A percentile compares a stretch with the other conserved stretches of the same genome.
These are phyloP conservation scores for Starmera caribaea DNA, from an alignment of 805 yeast species.

Conservation along the genomic window DNA sequence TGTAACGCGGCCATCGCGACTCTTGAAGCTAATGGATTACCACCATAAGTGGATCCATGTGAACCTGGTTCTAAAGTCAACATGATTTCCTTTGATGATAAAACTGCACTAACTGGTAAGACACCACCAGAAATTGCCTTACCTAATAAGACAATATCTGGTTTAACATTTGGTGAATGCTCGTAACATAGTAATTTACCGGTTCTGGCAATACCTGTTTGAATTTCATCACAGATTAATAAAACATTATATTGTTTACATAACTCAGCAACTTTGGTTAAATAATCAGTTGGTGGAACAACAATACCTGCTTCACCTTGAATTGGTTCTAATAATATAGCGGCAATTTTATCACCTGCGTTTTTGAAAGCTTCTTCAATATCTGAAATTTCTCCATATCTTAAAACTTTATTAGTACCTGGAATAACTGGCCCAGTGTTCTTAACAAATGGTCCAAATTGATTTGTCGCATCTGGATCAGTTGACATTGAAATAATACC, in stretches of 20 bases:
- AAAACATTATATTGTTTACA: slow-evolving; percentile 80
- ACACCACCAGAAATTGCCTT: slow-evolving; percentile 96
- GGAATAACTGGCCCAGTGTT: slow-evolving; percentile 84
- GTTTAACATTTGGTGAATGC: slow-evolving; percentile 70
- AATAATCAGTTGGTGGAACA: slow-evolving; percentile 80
- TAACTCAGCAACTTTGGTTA: slow-evolving; percentile 58
- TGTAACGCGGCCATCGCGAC: slow-evolving; percentile 91
- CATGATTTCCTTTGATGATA: slow-evolving; percentile 88
- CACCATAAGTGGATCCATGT: slow-evolving; percentile 97
- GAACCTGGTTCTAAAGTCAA: slow-evolving; percentile 86
- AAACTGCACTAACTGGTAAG: slow-evolving; percentile 82
- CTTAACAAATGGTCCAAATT: slow-evolving; percentile 82
- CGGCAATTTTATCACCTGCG: slow-evolving; percentile 87
- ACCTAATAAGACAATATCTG: slow-evolving; percentile 84
- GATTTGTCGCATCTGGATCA: slow-evolving; percentile 82
- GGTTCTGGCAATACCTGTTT: slow-evolving; percentile 96
- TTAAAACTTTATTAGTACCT: slow-evolving; percentile 51
- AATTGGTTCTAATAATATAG: slow-evolving; percentile 86
- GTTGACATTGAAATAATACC: slow-evolving; percentile 95
- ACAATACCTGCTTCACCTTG: slow-evolving; percentile 99
- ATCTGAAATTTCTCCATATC: slow-evolving; percentile 84
- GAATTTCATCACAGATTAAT: slow-evolving; percentile 93
- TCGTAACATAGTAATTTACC: slow-evolving; percentile 90
- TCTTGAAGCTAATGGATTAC: slow-evolving; percentile 89
- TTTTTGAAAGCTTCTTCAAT: slow-evolving; percentile 70